Evolutionary conservation across 371 early-diverging fungal genomes (phyloP).

Genomic region (Lichtheimia hyalospora): DNA sequence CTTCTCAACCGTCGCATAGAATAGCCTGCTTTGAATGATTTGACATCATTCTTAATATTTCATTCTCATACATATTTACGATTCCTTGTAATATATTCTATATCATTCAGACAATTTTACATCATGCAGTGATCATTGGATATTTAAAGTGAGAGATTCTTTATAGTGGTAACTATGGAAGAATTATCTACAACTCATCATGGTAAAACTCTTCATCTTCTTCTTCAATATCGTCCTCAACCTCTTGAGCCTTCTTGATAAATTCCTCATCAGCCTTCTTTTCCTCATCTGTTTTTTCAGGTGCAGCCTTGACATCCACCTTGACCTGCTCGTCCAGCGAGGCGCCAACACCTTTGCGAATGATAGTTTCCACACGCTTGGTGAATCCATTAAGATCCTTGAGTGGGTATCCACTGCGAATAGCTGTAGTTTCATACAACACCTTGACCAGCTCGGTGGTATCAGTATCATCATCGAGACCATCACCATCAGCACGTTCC

Average conservation of each 20-base stretch:
- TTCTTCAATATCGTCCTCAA: conserved; percentile 5
- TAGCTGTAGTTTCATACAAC: conserved; percentile 76
- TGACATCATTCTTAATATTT: too few species aligned
- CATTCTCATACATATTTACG: too few species aligned
- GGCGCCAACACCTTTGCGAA: conserved; percentile 66
- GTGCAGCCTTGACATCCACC: conserved; percentile 46
- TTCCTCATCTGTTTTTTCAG: conserved; percentile 42
- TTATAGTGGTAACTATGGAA: too few species aligned
- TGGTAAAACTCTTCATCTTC: conserved; percentile 11
- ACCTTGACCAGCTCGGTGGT: conserved; percentile 61
- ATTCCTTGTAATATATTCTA: too few species aligned
- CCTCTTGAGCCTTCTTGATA: conserved; percentile 7
- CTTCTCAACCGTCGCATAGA: too few species aligned
- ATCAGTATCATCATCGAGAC: conserved; percentile 40
- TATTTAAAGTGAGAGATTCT: too few species aligned
- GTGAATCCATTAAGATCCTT: conserved; percentile 65
- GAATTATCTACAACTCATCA: conserved; percentile 15
- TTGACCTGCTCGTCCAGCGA: conserved; percentile 53
- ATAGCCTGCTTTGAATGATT: too few species aligned
- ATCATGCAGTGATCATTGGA: too few species aligned
- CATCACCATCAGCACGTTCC: conserved; percentile 44
- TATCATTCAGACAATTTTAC: too few species aligned
- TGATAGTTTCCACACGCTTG: conserved; percentile 67
- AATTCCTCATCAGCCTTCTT: conserved; percentile 32
- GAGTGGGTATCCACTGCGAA: conserved; percentile 75